Base-by-base conservation (phyloP, 495 filamentous ascomycete species). In the Delitschia confertaspora region DNA sequence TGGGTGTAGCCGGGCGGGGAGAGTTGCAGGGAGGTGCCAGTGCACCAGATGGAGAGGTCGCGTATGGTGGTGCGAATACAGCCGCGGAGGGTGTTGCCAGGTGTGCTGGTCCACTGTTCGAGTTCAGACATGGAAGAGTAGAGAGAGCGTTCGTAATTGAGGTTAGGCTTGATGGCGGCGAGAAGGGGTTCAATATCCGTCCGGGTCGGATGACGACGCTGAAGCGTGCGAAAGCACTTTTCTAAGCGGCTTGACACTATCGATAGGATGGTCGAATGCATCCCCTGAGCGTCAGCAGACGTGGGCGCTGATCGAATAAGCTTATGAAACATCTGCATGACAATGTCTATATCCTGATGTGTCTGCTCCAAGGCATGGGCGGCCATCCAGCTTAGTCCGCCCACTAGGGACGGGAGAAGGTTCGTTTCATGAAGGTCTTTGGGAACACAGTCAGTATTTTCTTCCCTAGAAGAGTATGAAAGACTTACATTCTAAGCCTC, bases 381-480 rank as follows among this genome's bases (percentile, higher is more conserved):
- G 0, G 81, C 74, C 27, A 98, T 75, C 76, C 83, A 94, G 2
- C 72, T 73, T 22, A 96, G 68, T 2, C 83, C 88, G 2, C 81
- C 73, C 7, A 95, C 77, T 6, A 96, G 71, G 8, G 88, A 89
- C 1, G 91, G 88, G 11, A 98, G 70, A 2, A 98, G 69, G 44
- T 95, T 93, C 0, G 86, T 81, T 45, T 94, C 87, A 21, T 94
- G 80, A 2, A 98, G 67, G 60, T 89, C 81, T 86, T n/a, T n/a
- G n/a, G 33, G 13, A 10, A 33, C 10, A 23, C 20, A 8, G 29
- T 19, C 27, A 5, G 14, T 41, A 23, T 38, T 25, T 19, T 5
- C 21, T 0, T 19, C 10, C 22, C 14, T 25, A 10, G 4, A 22
- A 54, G 35, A 51, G 45, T 34, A 24, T 34, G 4, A 48, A 1